Conservation (phyloP, 2,329 filamentous ascomycete genomes). For the Venturia effusa region DNA sequence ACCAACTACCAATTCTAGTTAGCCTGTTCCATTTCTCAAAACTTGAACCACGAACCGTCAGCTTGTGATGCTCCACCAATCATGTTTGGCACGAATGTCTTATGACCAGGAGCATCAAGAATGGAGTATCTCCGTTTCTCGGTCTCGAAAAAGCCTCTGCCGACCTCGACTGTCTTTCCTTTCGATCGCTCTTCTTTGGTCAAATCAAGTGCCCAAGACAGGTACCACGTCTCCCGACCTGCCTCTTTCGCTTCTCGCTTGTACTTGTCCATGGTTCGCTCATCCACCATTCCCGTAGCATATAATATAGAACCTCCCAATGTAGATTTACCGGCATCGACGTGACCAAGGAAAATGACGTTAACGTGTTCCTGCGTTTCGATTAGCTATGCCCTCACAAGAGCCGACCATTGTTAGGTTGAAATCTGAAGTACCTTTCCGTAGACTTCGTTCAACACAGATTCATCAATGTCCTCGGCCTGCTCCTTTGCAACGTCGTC, state of each 20-base stretch:
- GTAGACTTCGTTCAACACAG: conserved; percentile 87
- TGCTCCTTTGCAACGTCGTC: conserved; percentile 80
- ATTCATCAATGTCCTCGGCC: conserved; percentile 64
- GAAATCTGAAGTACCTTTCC: conserved; percentile 48
- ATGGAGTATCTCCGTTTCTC: conserved; percentile 95
- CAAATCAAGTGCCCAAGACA: conserved; percentile 95
- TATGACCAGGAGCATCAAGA: conserved; percentile 92
- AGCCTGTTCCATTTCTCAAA: not conserved
- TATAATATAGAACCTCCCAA: conserved; percentile 89
- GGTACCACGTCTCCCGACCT: conserved; percentile 95
- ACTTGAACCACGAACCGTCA: conserved; percentile 16
- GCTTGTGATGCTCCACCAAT: conserved; percentile 68
- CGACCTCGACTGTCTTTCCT: conserved; percentile 89
- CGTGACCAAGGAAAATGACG: conserved; percentile 95
- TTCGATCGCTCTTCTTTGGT: conserved; percentile 94
- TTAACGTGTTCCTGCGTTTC: conserved; percentile 59
- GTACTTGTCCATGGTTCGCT: conserved; percentile 96
- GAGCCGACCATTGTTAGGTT: not conserved
- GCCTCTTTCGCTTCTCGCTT: conserved; percentile 93
- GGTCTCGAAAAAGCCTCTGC: conserved; percentile 91
- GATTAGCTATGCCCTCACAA: not conserved
- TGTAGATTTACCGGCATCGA: conserved; percentile 96
- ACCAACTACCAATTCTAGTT: conserved; percentile 45
- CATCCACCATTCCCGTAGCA: conserved; percentile 96
- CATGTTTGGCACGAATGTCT: conserved; percentile 97